Conservation (phyloP, 805 yeast species). For the Danielozyma ontarioensis region DNA sequence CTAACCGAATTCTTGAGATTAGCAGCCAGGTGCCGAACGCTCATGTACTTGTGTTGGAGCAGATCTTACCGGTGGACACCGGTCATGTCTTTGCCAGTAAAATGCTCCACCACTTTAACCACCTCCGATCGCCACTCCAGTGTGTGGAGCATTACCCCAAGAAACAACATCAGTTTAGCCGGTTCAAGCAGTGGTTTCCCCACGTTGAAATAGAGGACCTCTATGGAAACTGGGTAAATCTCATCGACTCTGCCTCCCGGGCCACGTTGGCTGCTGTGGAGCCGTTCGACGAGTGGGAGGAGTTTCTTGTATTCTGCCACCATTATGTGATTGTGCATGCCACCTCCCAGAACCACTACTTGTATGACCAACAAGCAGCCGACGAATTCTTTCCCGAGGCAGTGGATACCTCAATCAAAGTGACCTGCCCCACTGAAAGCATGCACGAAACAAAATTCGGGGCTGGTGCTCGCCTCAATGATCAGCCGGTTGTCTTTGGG, state of each 20-base stretch:
- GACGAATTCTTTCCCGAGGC: neutral
- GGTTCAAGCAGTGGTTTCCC: constrained; percentile 50
- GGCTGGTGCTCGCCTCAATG: neutral
- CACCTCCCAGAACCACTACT: constrained; percentile 14
- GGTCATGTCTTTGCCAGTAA: constrained; percentile 66
- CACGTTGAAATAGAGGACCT: constrained; percentile 50
- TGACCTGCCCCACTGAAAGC: no score
- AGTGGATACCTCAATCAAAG: no score
- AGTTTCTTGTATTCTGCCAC: constrained; percentile 67
- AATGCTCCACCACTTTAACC: constrained; percentile 68
- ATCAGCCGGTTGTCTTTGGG: neutral
- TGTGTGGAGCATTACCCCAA: constrained; percentile 58
- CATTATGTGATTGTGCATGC: constrained; percentile 71
- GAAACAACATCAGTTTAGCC: constrained; percentile 38
- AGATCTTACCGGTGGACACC: constrained; percentile 59
- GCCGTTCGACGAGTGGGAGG: constrained; percentile 82
- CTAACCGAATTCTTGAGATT: constrained; percentile 54
- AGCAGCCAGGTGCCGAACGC: constrained; percentile 44
- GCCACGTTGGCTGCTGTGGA: constrained; percentile 46
- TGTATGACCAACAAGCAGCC: constrained; percentile 1
- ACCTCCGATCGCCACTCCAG: constrained; percentile 61
- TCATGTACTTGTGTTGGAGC: constrained; percentile 67
- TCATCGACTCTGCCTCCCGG: constrained; percentile 36
- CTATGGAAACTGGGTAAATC: constrained; percentile 51
- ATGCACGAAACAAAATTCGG: neutral